phyloP scores from a whole-genome alignment of 2,329 filamentous ascomycete genomes.

The Aspergillus phoenicis region DNA sequence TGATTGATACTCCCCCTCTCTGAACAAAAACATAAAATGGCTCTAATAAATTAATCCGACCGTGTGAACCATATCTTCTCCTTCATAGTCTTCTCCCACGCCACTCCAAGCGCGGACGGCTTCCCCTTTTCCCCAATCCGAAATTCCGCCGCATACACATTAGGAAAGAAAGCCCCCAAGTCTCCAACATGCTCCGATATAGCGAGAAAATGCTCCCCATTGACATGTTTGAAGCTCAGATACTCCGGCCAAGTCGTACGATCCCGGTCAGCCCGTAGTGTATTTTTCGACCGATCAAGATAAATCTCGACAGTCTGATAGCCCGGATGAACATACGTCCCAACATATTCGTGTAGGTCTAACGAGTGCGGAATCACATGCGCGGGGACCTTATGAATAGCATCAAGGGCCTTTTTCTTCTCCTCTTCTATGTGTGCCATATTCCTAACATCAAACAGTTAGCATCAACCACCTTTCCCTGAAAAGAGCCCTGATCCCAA shows the following conservation, averaged over 20 bases:
- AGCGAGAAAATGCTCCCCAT: neutral
- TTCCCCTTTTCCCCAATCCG: neutral
- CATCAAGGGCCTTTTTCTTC: neutral
- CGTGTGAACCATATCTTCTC: neutral
- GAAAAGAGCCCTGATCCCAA: rapidly evolving
- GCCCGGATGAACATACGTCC: neutral
- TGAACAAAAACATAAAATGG: neutral
- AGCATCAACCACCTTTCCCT: neutral
- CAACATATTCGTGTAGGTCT: neutral
- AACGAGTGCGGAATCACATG: neutral
- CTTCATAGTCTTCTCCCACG: neutral
- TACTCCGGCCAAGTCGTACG: neutral
- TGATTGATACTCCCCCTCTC: neutral
- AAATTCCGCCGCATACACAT: neutral
- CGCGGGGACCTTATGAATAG: neutral
- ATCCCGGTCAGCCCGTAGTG: neutral
- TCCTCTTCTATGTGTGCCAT: neutral
- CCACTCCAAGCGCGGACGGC: neutral
- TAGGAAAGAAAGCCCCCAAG: neutral
- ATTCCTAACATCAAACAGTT: neutral
- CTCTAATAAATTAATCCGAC: neutral
- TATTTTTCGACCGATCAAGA: neutral
- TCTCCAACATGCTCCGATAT: neutral
- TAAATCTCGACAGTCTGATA: neutral
- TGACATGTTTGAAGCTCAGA: neutral